Conservation (phyloP, 306 rosid species). For the Dryas octopetala region DNA sequence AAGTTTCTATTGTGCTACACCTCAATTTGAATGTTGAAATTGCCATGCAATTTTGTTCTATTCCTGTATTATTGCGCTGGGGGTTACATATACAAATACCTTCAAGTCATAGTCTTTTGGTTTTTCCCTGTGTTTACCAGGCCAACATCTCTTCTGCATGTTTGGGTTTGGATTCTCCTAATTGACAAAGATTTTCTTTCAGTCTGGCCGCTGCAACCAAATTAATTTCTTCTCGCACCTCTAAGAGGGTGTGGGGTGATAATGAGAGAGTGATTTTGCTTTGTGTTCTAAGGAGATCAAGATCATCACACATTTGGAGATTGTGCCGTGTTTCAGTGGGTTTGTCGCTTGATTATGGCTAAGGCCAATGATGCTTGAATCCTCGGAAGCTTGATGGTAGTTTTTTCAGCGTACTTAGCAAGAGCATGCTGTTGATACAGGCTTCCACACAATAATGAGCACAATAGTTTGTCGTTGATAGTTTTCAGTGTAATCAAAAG, state of each 20-base stretch:
- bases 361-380: slow-evolving; percentile 42
- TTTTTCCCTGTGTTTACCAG: slow-evolving; percentile 40
- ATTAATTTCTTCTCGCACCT: slow-evolving; percentile 82
- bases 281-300: slow-evolving; percentile 61
- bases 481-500: slow-evolving; percentile 29
- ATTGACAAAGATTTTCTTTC: slow-evolving; percentile 55
- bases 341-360: slow-evolving; percentile 92
- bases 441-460: slow-evolving; percentile 48
- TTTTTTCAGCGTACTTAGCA: slow-evolving; percentile 17
- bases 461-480: slow-evolving; percentile 29
- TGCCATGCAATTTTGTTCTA: neutral
- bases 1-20: neutral
- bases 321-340: slow-evolving; percentile 93
- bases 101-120: slow-evolving; percentile 7
- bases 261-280: slow-evolving; percentile 56
- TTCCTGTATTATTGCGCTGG: neutral
- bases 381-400: slow-evolving; percentile 42
- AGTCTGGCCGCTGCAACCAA: slow-evolving; percentile 94
- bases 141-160: slow-evolving; percentile 52
- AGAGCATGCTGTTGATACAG: slow-evolving; percentile 24
- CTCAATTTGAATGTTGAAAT: neutral
- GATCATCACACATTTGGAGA: slow-evolving; percentile 87
- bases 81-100: neutral
- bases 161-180: slow-evolving; percentile 45
- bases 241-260: slow-evolving; percentile 92